A percentile compares a stretch with the other conserved stretches of the same genome.
Conservation (phyloP, 106 monocot species). For the Amphibolis antarctica region DNA sequence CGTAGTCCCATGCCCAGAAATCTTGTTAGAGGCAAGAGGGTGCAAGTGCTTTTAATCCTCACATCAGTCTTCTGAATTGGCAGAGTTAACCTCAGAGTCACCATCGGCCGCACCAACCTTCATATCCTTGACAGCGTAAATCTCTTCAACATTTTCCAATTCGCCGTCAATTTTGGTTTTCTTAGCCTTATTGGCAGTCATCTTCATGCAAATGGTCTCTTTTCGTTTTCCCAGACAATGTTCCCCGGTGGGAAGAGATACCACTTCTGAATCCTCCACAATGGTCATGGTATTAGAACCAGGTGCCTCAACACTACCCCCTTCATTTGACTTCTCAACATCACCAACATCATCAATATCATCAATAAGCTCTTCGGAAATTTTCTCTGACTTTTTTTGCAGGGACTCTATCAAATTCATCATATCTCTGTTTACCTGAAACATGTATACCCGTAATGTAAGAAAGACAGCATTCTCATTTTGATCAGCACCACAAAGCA, state of each 20-base stretch:
- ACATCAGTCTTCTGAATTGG: neutral
- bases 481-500: too few relatives aligned
- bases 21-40: too few relatives aligned
- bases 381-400: constrained; percentile 20
- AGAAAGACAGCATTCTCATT: neutral
- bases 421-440: constrained; percentile 69
- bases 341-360: neutral
- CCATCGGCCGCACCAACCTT: neutral
- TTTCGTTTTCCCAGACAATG: neutral
- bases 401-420: constrained; percentile 64
- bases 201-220: neutral
- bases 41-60: too few relatives aligned
- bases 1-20: too few relatives aligned
- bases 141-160: neutral
- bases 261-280: neutral
- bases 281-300: neutral
- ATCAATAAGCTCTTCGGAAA: neutral
- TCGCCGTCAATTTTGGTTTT: neutral
- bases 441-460: neutral
- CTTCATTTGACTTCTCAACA: neutral
- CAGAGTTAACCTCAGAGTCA: neutral
- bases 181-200: neutral
- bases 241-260: neutral
- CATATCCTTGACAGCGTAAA: neutral
- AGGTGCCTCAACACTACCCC: neutral